Percentiles rank a stretch among this genome's conserved stretches.
phyloP scores from a whole-genome alignment of 179 eudicot species.

The Amaranthus tricolor region DNA sequence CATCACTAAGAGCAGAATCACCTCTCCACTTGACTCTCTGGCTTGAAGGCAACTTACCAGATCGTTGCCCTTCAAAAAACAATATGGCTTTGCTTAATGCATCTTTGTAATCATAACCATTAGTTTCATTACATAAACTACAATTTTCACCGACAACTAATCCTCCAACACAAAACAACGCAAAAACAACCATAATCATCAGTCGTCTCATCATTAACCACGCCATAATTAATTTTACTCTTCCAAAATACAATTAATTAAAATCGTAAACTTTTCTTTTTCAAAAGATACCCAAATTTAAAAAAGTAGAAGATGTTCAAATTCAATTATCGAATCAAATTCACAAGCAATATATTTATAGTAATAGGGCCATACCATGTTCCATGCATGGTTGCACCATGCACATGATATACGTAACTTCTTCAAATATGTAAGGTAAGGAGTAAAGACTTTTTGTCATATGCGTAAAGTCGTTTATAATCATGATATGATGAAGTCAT shows the following conservation, averaged over 20 bases:
- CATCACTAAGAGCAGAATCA: constrained; percentile 77
- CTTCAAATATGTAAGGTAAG: constrained; percentile 7
- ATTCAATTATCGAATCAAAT: background rate
- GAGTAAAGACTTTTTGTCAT: background rate
- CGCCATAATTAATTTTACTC: constrained; percentile 6
- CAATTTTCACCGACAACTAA: constrained; percentile 17
- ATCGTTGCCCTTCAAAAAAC: constrained; percentile 91
- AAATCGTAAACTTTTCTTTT: too few species aligned
- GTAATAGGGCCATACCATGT: constrained; percentile 5
- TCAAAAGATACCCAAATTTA: too few species aligned
- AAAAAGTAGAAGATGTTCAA: background rate
- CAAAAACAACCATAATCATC: background rate
- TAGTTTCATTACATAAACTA: constrained; percentile 8
- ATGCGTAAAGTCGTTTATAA: constrained; percentile 2
- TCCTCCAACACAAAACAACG: background rate
- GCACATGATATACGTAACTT: background rate
- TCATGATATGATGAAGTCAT: constrained; percentile 15
- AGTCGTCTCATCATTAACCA: constrained; percentile 9
- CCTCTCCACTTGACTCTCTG: constrained; percentile 80
- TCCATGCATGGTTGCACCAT: background rate
- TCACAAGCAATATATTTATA: constrained; percentile 10
- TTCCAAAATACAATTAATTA: background rate
- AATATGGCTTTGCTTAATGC: constrained; percentile 64
- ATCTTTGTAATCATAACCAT: constrained; percentile 43
- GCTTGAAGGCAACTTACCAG: constrained; percentile 62